Evolutionary conservation across 2,329 filamentous ascomycete species (phyloP), one percentile per base, ranked within the genome.

Genomic region (Hypomyces perniciosus): DNA sequence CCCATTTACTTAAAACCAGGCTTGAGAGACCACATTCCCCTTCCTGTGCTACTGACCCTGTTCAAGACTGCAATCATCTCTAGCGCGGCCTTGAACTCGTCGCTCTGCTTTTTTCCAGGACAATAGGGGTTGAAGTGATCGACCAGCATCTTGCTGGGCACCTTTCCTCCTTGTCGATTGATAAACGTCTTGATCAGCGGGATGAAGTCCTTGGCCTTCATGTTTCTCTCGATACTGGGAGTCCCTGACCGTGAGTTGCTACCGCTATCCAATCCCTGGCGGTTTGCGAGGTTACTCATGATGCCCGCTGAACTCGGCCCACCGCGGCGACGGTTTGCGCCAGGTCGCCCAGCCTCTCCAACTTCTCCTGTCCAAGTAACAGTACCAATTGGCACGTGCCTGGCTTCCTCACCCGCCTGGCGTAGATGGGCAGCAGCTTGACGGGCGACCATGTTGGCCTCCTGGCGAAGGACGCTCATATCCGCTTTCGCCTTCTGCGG

Each of bases 341-440:
- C 78, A 1, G 87, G 86, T 34, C 87, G 77, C 1, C 91, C 92
- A 4, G 83, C 84, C 45, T 85, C 79, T 8, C 92, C 92, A 43
- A 87, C 83, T 59, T 87, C 82, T 1, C 93, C 92, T 0, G 92
- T 97, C 92, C 92, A 97, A 1, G 92, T 96, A 7, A 93, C 88
- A 0, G 88, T 90, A 6, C 92, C 92, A 31, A 90, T 84, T 0
- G 88, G 88, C 1, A 92, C 75, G 7, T 75, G 78, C 8, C 83
- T 78, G 3, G 91, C 90, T 30, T 85, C 78, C 62, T 91, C 81
- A 39, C 81, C 84, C 8, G 90, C 84, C 53, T 81, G 81, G 30
- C 84, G 81, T 2, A 97, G 80, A 56, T 89, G 85, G 26, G 79
- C 80, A 1, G 89, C 89, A 2, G 92, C 91, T 61, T 87, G 76